Percentiles rank a stretch among this genome's conserved stretches.
Conservation (phyloP, 495 filamentous ascomycete species). For the Paragyromitra xinjiangensis region DNA sequence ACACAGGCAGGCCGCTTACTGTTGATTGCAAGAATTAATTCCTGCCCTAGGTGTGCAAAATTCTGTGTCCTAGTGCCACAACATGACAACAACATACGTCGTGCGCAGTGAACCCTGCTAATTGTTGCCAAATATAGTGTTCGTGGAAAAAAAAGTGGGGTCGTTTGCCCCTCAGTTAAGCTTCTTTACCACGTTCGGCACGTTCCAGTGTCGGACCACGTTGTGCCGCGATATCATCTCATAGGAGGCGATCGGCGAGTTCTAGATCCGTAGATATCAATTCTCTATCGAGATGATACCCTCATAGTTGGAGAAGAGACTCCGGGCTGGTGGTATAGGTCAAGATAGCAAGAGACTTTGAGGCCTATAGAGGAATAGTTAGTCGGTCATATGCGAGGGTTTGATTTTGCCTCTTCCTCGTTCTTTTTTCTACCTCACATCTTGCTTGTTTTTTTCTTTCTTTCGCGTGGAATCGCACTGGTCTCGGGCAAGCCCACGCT, state of each 20-base stretch:
- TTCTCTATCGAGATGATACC: background rate
- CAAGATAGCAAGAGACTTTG: background rate
- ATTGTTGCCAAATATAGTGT: conserved; percentile 14
- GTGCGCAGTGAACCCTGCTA: background rate
- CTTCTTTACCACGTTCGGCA: conserved; percentile 49
- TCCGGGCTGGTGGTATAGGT: background rate
- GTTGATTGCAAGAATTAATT: background rate
- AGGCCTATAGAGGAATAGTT: background rate
- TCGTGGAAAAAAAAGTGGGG: background rate
- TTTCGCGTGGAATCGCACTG: background rate
- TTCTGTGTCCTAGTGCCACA: background rate
- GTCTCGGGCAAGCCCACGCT: background rate
- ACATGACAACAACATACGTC: conserved; percentile 1
- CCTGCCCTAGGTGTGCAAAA: background rate
- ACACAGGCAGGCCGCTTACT: background rate
- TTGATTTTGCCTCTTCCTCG: background rate
- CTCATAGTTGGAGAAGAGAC: background rate
- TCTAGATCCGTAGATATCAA: conserved; percentile 26
- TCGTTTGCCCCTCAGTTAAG: conserved; percentile 37
- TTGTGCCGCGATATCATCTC: conserved; percentile 27
- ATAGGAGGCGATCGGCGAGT: conserved; percentile 12
- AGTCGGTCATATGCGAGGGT: conserved; percentile 2
- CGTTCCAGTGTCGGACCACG: conserved; percentile 33
- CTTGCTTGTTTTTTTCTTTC: background rate
- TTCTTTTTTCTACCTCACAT: background rate